phyloP scores from a whole-genome alignment of 768 basidiomycete genomes.

The Mycena vulgaris region DNA sequence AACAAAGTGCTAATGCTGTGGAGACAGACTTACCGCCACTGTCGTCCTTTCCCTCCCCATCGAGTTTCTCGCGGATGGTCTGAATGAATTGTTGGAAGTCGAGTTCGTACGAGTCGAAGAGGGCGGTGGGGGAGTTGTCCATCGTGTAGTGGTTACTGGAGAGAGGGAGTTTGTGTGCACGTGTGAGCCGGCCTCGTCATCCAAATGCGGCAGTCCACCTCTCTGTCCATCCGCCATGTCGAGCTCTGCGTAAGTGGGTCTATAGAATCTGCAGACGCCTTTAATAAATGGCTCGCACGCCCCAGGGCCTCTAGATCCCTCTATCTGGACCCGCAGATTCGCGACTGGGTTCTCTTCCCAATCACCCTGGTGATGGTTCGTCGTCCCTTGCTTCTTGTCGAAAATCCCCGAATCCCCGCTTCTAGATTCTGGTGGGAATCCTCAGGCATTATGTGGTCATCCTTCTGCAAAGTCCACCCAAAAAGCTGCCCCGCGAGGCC shows the following conservation, averaged over 20 bases:
- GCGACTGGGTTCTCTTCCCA: conserved; percentile 95
- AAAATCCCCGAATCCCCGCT: conserved; percentile 9
- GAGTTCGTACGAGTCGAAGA: conserved; percentile 94
- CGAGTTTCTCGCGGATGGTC: conserved; percentile 84
- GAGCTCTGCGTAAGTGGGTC: conserved; percentile 58
- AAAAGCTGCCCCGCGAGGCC: conserved; percentile 81
- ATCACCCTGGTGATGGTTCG: conserved; percentile 97
- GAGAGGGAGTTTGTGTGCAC: conserved; percentile 21
- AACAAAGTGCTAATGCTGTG: conserved; percentile 19
- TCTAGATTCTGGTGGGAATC: conserved; percentile 91
- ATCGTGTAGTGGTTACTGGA: conserved; percentile 54
- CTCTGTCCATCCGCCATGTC: conserved; percentile 54
- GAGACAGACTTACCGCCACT: conserved; percentile 73
- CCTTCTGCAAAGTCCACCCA: conserved; percentile 87
- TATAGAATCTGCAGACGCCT: background rate
- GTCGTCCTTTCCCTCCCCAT: conserved; percentile 75
- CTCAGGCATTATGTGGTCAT: conserved; percentile 93
- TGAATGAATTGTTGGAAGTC: conserved; percentile 90
- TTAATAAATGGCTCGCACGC: too few species aligned
- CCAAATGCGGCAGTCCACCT: background rate
- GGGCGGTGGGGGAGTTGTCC: conserved; percentile 87
- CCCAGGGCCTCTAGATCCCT: conserved; percentile 63
- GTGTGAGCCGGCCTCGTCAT: conserved; percentile 31
- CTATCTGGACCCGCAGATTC: conserved; percentile 95
- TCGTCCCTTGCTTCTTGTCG: conserved; percentile 29